These are phyloP conservation scores for Diaporthe ilicicola DNA, from an alignment of 2,329 filamentous ascomycete genomes.

Conservation along the genomic window DNA sequence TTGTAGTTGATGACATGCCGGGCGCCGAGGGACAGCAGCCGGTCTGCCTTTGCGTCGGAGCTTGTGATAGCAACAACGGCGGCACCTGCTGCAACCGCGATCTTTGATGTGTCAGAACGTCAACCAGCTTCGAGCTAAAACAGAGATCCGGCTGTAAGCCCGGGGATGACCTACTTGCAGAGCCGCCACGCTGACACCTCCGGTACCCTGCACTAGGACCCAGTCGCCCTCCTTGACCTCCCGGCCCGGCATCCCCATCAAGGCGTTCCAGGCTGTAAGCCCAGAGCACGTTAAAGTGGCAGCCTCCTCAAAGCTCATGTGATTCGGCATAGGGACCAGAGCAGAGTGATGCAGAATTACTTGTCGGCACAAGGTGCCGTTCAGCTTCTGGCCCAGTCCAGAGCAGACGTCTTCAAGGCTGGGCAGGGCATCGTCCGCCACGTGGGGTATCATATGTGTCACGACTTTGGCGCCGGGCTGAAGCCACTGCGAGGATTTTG, in stretches of 20 bases:
- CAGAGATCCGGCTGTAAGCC: neutral
- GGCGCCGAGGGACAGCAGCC: conserved; percentile 64
- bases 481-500: conserved; percentile 30
- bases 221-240: conserved; percentile 47
- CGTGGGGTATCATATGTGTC: conserved; percentile 51
- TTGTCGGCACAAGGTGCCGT: conserved; percentile 66
- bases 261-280: conserved; percentile 60
- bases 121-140: too few species aligned
- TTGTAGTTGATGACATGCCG: conserved; percentile 70
- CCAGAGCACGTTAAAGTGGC: conserved; percentile 58
- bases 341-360: conserved; percentile 65
- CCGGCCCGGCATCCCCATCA: conserved; percentile 55
- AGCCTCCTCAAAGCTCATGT: conserved; percentile 48
- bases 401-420: conserved; percentile 42
- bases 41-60: conserved; percentile 60
- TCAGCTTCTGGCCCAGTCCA: conserved; percentile 64
- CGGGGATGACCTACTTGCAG: conserved; percentile 42
- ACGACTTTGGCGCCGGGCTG: conserved; percentile 66
- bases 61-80: conserved; percentile 68
- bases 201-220: conserved; percentile 50
- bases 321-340: conserved; percentile 60
- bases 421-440: conserved; percentile 32
- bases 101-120: neutral
- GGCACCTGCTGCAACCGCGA: conserved; percentile 58
- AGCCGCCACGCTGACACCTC: conserved; percentile 48